phyloP scores from a whole-genome alignment of 148 eudicot species.

The Vaccinium myrtillus region DNA sequence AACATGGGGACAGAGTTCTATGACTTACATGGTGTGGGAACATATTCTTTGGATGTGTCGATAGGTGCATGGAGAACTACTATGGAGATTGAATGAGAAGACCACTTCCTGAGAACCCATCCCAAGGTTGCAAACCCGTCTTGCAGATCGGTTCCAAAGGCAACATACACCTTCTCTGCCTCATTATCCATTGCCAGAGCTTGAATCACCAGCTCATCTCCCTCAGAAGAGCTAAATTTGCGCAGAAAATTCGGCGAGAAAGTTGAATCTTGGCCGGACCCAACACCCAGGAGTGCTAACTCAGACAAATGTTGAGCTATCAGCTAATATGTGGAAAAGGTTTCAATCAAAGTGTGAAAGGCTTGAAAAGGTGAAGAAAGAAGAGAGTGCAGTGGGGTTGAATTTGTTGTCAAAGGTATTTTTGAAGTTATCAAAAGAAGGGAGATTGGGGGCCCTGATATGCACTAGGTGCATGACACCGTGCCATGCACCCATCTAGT shows the following conservation, averaged over 20 bases:
- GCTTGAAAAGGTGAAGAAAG: too few species aligned
- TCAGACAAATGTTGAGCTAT: not conserved
- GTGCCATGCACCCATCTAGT: too few species aligned
- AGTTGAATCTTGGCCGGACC: not conserved
- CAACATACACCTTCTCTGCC: slow-evolving; percentile 69
- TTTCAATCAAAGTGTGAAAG: not conserved
- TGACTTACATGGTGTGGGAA: slow-evolving; percentile 64
- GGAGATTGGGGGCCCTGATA: too few species aligned
- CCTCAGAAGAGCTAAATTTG: not conserved
- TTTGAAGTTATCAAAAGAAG: not conserved
- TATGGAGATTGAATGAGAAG: slow-evolving; percentile 44
- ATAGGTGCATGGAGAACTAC: slow-evolving; percentile 51
- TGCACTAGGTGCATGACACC: too few species aligned
- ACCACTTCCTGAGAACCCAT: slow-evolving; percentile 64
- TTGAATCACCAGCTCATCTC: not conserved
- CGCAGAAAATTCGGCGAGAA: not conserved
- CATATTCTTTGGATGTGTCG: slow-evolving; percentile 38
- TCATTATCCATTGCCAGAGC: slow-evolving; percentile 24
- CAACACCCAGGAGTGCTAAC: not conserved
- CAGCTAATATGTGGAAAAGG: not conserved
- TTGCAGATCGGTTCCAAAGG: slow-evolving; percentile 46
- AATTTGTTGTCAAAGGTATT: not conserved
- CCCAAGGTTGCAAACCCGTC: slow-evolving; percentile 62
- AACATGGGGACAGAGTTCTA: not conserved
- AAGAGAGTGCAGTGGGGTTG: not conserved